phyloP scores from a whole-genome alignment of 2,329 filamentous ascomycete species.

The Alternaria ventricosa region DNA sequence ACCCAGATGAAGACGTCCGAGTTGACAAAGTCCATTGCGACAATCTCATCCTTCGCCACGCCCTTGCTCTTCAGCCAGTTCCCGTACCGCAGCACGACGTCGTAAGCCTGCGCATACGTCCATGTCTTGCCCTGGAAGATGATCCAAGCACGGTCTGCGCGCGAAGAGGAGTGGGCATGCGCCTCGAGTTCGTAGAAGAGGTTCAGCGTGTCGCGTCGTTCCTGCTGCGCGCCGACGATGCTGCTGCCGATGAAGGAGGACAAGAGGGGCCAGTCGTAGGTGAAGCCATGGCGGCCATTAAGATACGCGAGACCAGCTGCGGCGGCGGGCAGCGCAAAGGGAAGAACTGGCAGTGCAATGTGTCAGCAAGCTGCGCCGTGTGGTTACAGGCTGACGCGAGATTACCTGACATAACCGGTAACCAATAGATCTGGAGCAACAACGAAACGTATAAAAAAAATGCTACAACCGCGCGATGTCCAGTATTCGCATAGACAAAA shows the following conservation, averaged over 20 bases:
- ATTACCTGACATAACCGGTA: conserved; percentile 8
- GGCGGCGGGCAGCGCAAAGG: conserved; percentile 40
- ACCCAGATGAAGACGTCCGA: conserved; percentile 46
- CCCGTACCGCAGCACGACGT: conserved; percentile 43
- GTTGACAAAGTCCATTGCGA: conserved; percentile 50
- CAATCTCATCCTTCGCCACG: conserved; percentile 45
- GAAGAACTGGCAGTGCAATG: conserved; percentile 26
- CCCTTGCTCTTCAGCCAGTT: conserved; percentile 46
- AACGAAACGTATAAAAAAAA: neutral
- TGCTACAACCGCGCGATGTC: neutral
- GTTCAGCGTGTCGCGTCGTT: conserved; percentile 68
- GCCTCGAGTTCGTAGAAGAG: conserved; percentile 50
- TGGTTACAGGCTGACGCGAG: neutral
- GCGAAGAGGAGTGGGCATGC: conserved; percentile 35
- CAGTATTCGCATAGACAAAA: neutral
- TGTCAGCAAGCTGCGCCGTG: neutral
- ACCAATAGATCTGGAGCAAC: neutral
- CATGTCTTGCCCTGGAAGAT: conserved; percentile 43
- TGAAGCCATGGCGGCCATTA: conserved; percentile 71
- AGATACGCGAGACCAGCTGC: conserved; percentile 63
- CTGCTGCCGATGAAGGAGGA: conserved; percentile 58
- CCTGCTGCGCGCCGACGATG: conserved; percentile 54
- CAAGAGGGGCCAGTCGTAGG: conserved; percentile 68
- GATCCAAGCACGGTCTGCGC: conserved; percentile 39
- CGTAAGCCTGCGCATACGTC: conserved; percentile 46